Conservation (phyloP, 2,329 filamentous ascomycete species). For the Botrytis fragariae region DNA sequence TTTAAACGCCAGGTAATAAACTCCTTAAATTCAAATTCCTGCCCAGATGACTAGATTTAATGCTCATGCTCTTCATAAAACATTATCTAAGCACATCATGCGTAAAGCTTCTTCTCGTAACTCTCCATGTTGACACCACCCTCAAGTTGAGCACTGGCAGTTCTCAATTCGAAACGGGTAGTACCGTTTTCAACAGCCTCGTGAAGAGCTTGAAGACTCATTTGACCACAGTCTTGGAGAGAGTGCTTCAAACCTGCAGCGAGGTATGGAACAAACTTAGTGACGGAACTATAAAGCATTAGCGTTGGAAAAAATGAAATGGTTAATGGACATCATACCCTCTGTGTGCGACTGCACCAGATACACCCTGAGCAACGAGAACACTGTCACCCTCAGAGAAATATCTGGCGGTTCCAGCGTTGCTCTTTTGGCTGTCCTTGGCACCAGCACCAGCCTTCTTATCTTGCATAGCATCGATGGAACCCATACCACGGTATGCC, state of each 20-base stretch:
- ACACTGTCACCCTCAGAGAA: constrained; percentile 96
- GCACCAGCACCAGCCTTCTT: constrained; percentile 86
- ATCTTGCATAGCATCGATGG: constrained; percentile 99
- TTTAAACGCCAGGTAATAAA: constrained; percentile 9
- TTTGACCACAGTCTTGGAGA: constrained; percentile 89
- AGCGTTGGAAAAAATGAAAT: constrained; percentile 1
- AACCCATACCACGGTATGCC: constrained; percentile 98
- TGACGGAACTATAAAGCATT: constrained; percentile 59
- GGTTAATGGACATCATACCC: constrained; percentile 44
- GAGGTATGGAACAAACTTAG: constrained; percentile 94
- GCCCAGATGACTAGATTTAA: not conserved
- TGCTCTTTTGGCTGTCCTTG: constrained; percentile 74
- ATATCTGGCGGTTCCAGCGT: constrained; percentile 95
- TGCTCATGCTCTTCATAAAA: not conserved
- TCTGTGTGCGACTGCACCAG: constrained; percentile 77
- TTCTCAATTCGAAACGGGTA: constrained; percentile 91
- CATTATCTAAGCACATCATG: constrained; percentile 48
- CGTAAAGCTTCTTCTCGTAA: constrained; percentile 99
- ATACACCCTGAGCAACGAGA: constrained; percentile 94
- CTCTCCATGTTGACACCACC: constrained; percentile 98
- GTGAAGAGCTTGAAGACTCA: constrained; percentile 75
- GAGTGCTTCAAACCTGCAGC: constrained; percentile 96
- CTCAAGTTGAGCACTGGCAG: constrained; percentile 91
- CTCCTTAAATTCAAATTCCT: not conserved
- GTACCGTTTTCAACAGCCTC: constrained; percentile 68